phyloP scores from a whole-genome alignment of 805 yeast species.

The Candida montana region DNA sequence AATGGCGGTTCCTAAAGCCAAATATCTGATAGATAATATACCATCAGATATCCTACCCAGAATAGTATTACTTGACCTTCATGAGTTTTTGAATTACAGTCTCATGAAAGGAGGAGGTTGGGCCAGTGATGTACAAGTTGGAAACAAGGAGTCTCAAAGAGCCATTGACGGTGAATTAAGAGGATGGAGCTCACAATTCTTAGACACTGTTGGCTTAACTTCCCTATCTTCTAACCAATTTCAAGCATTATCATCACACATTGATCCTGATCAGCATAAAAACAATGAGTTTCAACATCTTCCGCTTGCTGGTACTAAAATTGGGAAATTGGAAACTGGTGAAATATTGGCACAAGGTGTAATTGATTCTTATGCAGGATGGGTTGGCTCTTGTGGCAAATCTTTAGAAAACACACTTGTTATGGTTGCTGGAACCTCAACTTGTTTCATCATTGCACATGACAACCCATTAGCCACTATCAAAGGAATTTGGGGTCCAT shows the following conservation, averaged over 20 bases:
- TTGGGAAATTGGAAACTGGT: conserved; percentile 15
- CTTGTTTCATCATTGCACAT: conserved; percentile 42
- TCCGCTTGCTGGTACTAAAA: conserved; percentile 29
- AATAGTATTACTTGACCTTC: conserved; percentile 43
- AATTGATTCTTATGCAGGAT: conserved; percentile 56
- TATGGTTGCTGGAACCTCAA: conserved; percentile 60
- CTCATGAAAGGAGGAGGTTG: conserved; percentile 5
- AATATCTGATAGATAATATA: conserved; percentile 30
- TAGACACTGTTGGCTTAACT: conserved; percentile 21
- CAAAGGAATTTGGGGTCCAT: conserved; percentile 62
- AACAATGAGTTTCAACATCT: conserved; percentile 1
- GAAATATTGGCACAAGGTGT: conserved; percentile 40
- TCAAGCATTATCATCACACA: conserved; percentile 26
- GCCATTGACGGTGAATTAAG: conserved; percentile 55
- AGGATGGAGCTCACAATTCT: conserved; percentile 41
- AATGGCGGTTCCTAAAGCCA: conserved; percentile 52
- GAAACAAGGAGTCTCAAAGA: conserved; percentile 17
- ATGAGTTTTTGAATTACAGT: conserved; percentile 36
- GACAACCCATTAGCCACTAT: conserved; percentile 14
- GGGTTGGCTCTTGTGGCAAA: conserved; percentile 36
- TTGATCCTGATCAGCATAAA: conserved; percentile 8
- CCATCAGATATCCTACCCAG: conserved; percentile 17
- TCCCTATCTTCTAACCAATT: conserved; percentile 12
- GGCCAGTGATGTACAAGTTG: conserved; percentile 5
- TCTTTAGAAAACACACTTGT: conserved; percentile 28